phyloP scores from a whole-genome alignment of 2,329 filamentous ascomycete genomes.

The Zarea fungicola region DNA sequence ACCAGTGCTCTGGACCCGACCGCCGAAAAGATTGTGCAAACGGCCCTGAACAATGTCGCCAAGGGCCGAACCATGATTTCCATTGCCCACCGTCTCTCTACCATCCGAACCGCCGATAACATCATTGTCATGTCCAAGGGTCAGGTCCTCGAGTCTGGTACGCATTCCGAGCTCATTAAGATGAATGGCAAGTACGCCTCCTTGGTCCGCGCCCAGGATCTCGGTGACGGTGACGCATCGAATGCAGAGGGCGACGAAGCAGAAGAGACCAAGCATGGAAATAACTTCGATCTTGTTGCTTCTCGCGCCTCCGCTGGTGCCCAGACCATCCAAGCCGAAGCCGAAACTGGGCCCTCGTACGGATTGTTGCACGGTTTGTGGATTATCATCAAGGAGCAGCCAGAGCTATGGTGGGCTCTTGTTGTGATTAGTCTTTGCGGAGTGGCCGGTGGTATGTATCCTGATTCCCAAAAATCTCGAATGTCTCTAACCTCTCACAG shows the following conservation, averaged over 20 bases:
- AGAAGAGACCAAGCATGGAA: constrained; percentile 27
- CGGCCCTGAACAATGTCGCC: constrained; percentile 49
- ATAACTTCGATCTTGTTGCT: constrained; percentile 11
- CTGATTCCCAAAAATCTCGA: not conserved
- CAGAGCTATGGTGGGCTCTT: constrained; percentile 21
- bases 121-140: constrained; percentile 61
- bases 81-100: constrained; percentile 58
- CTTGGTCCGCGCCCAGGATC: constrained; percentile 42
- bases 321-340: constrained; percentile 8
- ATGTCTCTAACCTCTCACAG: constrained; percentile 17
- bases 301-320: constrained; percentile 19
- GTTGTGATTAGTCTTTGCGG: constrained; percentile 20
- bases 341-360: constrained; percentile 15
- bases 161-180: constrained; percentile 51
- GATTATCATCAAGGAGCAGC: constrained; percentile 28
- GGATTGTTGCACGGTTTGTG: constrained; percentile 25
- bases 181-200: constrained; percentile 43
- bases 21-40: constrained; percentile 48
- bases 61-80: constrained; percentile 58
- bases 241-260: constrained; percentile 16
- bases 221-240: constrained; percentile 22
- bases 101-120: constrained; percentile 56
- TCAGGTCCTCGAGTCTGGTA: constrained; percentile 55
- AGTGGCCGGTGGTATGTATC: constrained; percentile 23
- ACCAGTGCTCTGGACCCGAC: constrained; percentile 52